Evolutionary conservation across 148 eudicot species (phyloP), one percentile per base, ranked within the genome.

Genomic region (Heliosperma pusillum): DNA sequence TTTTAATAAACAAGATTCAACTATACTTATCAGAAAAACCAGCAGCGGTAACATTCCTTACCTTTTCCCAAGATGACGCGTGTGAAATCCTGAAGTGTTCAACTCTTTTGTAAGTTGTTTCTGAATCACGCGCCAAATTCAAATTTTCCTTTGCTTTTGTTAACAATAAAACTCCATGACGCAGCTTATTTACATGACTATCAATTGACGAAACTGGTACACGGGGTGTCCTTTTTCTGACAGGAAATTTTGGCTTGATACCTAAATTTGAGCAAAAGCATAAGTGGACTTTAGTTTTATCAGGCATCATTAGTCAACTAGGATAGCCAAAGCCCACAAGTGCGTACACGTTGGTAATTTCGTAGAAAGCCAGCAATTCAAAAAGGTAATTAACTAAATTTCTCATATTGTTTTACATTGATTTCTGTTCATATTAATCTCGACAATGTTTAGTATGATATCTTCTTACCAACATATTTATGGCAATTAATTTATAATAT

Each of bases 221-320:
- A 74, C 87, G 87, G 67, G 87, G 87, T 64, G 87, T 81, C 81
- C 87, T 82, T 79, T 82, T 84, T 67, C 33, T 81, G 52, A 82
- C 85, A 66, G 87, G 87, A 76, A 84, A 19, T 29, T 29, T 50
- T 44, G 70, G 82, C 50, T 59, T 82, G 60, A 74, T 69, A 60
- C 76, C 87, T 84, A 70, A 60, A 61, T 72, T 53, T 57, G 44
- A 67, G 52, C 29, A 11, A 73, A 45, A 20, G 20, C 73, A 66
- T 64, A 66, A 72, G 45, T 29, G 16, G 58, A 42, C 52, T 27
- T 73, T 69, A 69, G 45, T 36, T 65, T 70, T 27, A 77, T 27
- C 33, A 36, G 47, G 45, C 17, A 57, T 44, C 60, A 69, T 7
- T 12, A 50, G 55, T 72, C 66, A 57, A 45, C 13, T 42, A 21